A percentile compares a stretch with the other conserved stretches of the same genome.
Evolutionary conservation across 2,329 filamentous ascomycete species (phyloP).

Genomic region (Fusarium sp.): DNA sequence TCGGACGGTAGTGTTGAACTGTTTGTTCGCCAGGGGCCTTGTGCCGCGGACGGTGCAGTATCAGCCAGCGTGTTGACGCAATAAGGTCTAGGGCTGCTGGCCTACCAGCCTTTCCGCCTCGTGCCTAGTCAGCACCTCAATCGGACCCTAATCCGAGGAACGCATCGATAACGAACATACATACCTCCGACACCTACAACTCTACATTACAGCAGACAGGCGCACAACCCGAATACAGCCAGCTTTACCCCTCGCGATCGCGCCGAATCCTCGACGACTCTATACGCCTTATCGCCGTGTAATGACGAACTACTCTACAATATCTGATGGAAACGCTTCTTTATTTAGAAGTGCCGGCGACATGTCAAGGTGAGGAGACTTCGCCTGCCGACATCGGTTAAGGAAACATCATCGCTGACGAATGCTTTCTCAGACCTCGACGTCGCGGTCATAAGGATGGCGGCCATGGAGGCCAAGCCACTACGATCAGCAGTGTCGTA

Average conservation of each 20-base stretch:
- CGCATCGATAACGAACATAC: constrained; percentile 32
- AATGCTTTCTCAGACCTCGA: constrained; percentile 57
- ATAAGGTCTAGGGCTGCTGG: constrained; percentile 28
- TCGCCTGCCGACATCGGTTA: constrained; percentile 16
- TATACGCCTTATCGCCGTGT: constrained; percentile 34
- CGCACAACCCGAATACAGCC: neutral
- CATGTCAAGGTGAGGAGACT: constrained; percentile 60
- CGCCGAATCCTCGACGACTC: constrained; percentile 7
- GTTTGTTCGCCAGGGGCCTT: constrained; percentile 30
- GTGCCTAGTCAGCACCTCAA: constrained; percentile 30
- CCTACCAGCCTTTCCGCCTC: constrained; percentile 23
- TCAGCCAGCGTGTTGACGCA: constrained; percentile 39
- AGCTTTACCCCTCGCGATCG: constrained; percentile 6
- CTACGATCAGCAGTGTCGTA: constrained; percentile 90
- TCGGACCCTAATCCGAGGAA: constrained; percentile 8
- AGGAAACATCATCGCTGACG: constrained; percentile 23
- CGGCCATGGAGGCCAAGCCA: constrained; percentile 77
- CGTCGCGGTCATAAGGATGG: constrained; percentile 76
- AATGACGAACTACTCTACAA: constrained; percentile 67
- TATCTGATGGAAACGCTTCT: constrained; percentile 60
- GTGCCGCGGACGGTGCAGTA: constrained; percentile 39
- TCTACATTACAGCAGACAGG: neutral
- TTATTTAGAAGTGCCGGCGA: constrained; percentile 53
- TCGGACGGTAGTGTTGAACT: constrained; percentile 9
- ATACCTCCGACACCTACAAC: constrained; percentile 8